Conservation (phyloP, 208 protist species). For the Phytomonas francai region DNA sequence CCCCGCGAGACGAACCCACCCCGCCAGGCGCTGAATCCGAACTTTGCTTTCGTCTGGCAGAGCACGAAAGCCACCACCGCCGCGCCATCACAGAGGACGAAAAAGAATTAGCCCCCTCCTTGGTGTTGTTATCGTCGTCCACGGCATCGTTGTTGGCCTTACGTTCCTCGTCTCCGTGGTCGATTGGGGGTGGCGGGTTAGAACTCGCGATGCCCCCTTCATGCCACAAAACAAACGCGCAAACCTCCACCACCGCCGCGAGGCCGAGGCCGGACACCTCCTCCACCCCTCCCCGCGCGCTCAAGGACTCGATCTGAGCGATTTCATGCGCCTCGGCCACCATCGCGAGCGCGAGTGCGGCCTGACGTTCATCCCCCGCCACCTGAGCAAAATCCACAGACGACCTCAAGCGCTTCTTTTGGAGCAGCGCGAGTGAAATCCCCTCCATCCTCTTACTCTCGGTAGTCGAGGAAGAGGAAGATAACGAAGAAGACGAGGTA, state of each 20-base stretch:
- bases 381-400: not conserved
- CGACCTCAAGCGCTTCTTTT: constrained; percentile 1
- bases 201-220: no score
- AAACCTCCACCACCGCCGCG: constrained; percentile 35
- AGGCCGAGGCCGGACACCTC: constrained; percentile 21
- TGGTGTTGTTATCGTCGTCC: constrained; percentile 8
- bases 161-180: not conserved
- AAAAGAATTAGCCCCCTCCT: constrained; percentile 6
- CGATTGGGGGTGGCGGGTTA: not conserved
- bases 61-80: constrained; percentile 19
- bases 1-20: no score
- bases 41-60: no score
- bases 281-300: constrained; percentile 28
- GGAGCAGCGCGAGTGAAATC: constrained; percentile 10
- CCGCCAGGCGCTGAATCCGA: no score
- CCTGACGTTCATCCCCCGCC: not conserved
- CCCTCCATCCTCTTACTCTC: not conserved
- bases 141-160: constrained; percentile 10
- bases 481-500: no score
- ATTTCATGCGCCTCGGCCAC: constrained; percentile 22
- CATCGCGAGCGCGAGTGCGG: constrained; percentile 7
- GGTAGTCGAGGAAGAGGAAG: no score
- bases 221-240: constrained; percentile 25
- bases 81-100: not conserved
- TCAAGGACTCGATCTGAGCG: constrained; percentile 21